Base-by-base conservation (phyloP, 805 yeast species). In the Candida gorgasii region DNA sequence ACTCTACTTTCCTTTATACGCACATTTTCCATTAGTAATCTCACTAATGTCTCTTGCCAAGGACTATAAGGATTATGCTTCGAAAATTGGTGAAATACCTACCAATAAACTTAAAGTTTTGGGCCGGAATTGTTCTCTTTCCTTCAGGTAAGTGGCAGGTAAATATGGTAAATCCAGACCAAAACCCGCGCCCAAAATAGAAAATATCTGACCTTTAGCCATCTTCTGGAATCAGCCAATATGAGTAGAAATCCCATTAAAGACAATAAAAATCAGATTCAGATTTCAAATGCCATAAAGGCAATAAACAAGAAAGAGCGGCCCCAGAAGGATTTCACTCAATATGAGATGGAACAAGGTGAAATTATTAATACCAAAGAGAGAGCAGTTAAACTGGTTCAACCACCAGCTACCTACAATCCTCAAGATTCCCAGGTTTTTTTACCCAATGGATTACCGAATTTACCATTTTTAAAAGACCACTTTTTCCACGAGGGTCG, bases 401-500 rank as follows among this genome's bases (percentile, higher is more conserved):
- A 75, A 0, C 81, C 89, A 1, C 89, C 96, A 0, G 85, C 86
- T 1, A 63, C 79, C 7, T 62, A 64, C 35, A 69, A 69, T 13
- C 97, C 97, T 0, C 61, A 75, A 0, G 88, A 90, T 57, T 75
- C 66, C 4, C 80, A 86, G 57, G 69, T 92, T 13, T 92, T 89
- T 53, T 59, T 60, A 30, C 62, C 67, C 3, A 72, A 74, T 41
- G 89, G 88, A 1, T 65, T 79, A 45, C 97, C 97, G 8, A 79
- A 89, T 56, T 76, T 81, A 51, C 79, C 67, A 31, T 86, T 86
- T 53, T 63, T 93, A 43, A 80, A 76, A 50, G 76, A 80, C 18
- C 97, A 89, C 65, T 85, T 90, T 51, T 67, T 73, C 50, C 69
- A 75, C 30, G 97, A 93, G 62, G 98, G 99, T 2, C 74, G 96